Evolutionary conservation across 2,329 filamentous ascomycete genomes (phyloP).

Genomic region (Cytospora paraplurivora): DNA sequence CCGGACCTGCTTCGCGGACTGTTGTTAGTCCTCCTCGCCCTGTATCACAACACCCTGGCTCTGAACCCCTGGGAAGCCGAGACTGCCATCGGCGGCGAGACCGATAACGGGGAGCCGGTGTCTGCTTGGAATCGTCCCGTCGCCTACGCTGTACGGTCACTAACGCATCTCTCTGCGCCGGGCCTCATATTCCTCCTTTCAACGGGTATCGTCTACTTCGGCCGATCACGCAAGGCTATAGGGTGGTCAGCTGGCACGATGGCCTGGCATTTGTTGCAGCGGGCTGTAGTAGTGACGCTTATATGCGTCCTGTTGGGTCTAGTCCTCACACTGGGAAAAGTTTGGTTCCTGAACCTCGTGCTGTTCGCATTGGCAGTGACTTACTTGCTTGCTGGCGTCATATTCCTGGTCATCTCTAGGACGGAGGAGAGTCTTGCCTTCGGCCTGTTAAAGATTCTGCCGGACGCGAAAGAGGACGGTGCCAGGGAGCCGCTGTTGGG

Average conservation of each 20-base stretch:
- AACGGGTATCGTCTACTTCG: constrained; percentile 49
- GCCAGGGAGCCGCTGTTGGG: constrained; percentile 38
- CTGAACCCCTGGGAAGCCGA: constrained; percentile 47
- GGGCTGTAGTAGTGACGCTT: constrained; percentile 41
- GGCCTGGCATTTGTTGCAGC: constrained; percentile 42
- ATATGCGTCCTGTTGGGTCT: constrained; percentile 40
- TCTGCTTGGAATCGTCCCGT: constrained; percentile 42
- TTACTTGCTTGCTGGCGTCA: constrained; percentile 46
- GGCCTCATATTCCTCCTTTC: constrained; percentile 51
- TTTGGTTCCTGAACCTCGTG: constrained; percentile 48
- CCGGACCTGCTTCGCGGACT: constrained; percentile 49
- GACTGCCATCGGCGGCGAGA: constrained; percentile 41
- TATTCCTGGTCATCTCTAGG: constrained; percentile 43
- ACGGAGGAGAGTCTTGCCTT: constrained; percentile 41
- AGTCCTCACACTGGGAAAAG: constrained; percentile 36
- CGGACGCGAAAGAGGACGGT: constrained; percentile 33
- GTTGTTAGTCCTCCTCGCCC: constrained; percentile 48
- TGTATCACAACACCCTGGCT: constrained; percentile 45
- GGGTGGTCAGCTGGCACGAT: constrained; percentile 43
- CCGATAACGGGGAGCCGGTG: constrained; percentile 39
- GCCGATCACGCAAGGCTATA: constrained; percentile 43
- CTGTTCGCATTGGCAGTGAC: constrained; percentile 49
- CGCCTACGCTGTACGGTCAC: constrained; percentile 43
- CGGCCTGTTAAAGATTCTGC: constrained; percentile 33
- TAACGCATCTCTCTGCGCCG: constrained; percentile 49